Base-by-base conservation (phyloP, 768 basidiomycete species). In the Leccinum ochraceum region DNA sequence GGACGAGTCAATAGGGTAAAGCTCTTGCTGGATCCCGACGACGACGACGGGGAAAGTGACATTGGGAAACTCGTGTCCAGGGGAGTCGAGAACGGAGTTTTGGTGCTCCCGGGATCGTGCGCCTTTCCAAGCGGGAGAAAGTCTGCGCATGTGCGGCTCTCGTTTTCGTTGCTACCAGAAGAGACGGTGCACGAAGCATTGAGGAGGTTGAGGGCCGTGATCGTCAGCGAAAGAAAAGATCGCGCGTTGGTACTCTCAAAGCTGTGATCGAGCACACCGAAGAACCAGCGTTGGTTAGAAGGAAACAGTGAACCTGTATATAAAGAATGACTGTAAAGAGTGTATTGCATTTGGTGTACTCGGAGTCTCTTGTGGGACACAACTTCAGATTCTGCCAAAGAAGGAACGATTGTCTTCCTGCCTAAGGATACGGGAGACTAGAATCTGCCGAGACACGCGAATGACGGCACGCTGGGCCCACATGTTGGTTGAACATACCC, bases 51-150 rank as follows among this genome's bases (percentile, higher is more conserved):
- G 42, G 78, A 81, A 59, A 81, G 80, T 28, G 88, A 94, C 72
- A 90, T 89, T 3, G 82, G 83, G 67, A 73, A 76, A n/a, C 69
- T 93, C 67, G 79, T 80, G 56, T 86, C 82, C 24, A 86, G 83
- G 20, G 91, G 90, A 9, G 79, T 90, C 53, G 83, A 85, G 66
- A 82, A 83, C 24, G 92, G 92, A 22, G 89, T 94, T 11, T 82
- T 94, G 22, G 91, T 88, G 37, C 81, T 95, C 10, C 92, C 93
- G 6, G 92, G 91, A 13, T 85, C 80, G 3, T 83, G 83, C n/a
- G 92, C 91, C 74, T 76, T 86, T 58, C 90, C 90, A 16, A 85
- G 82, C 60, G 85, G 84, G 86, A 16, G 80, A 28, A 84, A 80
- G 70, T 86, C 87, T 20, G 77, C 83, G 26, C 88, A 88, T 70